These are phyloP conservation scores for Corinectria fuckeliana DNA, from an alignment of 2,329 filamentous ascomycete genomes.

Conservation along the genomic window DNA sequence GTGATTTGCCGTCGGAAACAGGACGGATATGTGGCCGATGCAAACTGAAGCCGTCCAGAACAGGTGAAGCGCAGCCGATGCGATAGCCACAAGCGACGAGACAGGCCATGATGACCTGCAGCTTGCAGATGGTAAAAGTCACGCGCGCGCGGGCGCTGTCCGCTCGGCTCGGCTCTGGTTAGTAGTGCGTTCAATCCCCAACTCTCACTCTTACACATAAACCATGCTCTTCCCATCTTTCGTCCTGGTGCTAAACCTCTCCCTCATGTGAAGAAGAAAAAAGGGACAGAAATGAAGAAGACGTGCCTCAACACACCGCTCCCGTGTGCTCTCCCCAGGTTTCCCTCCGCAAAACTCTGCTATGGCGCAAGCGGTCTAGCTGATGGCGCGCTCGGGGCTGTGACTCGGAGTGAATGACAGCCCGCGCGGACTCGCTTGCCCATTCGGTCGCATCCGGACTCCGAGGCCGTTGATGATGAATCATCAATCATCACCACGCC, in stretches of 20 bases:
- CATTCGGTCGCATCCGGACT: constrained; percentile 1
- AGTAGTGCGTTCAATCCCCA: too few species aligned
- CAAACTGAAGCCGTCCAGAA: too few species aligned
- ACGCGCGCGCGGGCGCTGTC: not conserved
- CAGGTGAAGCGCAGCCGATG: not conserved
- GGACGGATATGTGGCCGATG: not conserved
- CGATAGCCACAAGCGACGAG: not conserved
- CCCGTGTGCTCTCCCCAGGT: not conserved
- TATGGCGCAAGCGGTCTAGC: constrained; percentile 18
- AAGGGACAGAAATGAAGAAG: too few species aligned
- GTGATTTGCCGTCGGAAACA: constrained; percentile 1
- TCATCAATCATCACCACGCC: constrained; percentile 11
- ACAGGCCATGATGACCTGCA: not conserved
- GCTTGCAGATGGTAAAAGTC: not conserved
- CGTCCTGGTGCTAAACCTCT: too few species aligned
- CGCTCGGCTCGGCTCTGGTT: not conserved
- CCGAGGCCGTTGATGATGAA: constrained; percentile 16
- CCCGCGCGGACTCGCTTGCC: not conserved
- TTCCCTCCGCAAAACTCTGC: not conserved
- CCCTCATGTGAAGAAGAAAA: too few species aligned
- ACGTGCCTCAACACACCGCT: not conserved
- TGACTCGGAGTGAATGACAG: not conserved
- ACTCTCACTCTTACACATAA: not conserved
- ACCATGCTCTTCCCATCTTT: not conserved
- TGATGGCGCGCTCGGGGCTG: constrained; percentile 6